phyloP scores from a whole-genome alignment of 495 filamentous ascomycete genomes.

The Rhypophila decipiens region DNA sequence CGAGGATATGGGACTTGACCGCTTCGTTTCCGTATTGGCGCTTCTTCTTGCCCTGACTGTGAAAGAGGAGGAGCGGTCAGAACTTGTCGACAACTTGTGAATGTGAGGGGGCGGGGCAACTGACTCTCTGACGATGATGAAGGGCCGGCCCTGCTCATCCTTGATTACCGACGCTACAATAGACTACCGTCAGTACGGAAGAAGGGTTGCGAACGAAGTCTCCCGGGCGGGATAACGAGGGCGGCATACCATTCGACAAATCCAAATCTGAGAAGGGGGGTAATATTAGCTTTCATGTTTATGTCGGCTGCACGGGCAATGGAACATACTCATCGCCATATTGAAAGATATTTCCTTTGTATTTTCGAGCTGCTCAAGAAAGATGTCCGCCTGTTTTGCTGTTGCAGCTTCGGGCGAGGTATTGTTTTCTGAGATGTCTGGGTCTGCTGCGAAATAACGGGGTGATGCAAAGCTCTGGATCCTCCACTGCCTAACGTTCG shows the following conservation, averaged over 20 bases:
- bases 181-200: conserved; percentile 7
- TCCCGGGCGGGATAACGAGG: background rate
- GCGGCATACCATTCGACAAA: conserved; percentile 42
- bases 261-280: conserved; percentile 35
- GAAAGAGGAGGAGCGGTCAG: conserved; percentile 15
- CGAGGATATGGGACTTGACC: conserved; percentile 95
- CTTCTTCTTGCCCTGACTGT: conserved; percentile 97
- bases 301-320: background rate
- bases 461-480: conserved; percentile 9
- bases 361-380: conserved; percentile 1
- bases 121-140: conserved; percentile 98
- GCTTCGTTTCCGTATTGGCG: conserved; percentile 93
- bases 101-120: conserved; percentile 34
- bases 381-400: conserved; percentile 1
- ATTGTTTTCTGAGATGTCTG: conserved; percentile 1
- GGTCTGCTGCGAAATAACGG: conserved; percentile 4
- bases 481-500: conserved; percentile 4
- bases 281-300: conserved; percentile 21
- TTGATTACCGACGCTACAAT: conserved; percentile 48
- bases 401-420: conserved; percentile 4
- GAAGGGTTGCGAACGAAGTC: background rate
- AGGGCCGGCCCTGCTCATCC: conserved; percentile 94
- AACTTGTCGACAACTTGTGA: too few relatives aligned
- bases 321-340: conserved; percentile 43
- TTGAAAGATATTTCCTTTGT: conserved; percentile 18